These are phyloP conservation scores for Kodamaea plutei DNA, from an alignment of 1,139 yeast species.

Conservation along the genomic window DNA sequence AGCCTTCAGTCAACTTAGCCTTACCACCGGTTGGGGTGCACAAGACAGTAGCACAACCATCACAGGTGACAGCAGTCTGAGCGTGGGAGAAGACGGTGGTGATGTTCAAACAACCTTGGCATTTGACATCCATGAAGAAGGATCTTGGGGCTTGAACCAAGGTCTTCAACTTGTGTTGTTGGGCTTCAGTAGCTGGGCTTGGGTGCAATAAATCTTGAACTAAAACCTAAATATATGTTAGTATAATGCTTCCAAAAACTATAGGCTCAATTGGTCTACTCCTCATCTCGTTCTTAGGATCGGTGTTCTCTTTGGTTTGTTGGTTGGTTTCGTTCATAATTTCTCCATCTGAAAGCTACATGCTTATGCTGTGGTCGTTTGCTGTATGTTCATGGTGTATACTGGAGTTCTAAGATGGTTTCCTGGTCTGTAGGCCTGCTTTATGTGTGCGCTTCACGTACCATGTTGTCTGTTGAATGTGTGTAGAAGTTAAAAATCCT, in stretches of 20 bases:
- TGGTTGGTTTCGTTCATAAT: too few relatives aligned
- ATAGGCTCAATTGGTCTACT: too few relatives aligned
- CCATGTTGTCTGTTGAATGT: conserved; percentile 12
- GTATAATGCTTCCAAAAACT: conserved; percentile 11
- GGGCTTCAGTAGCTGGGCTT: conserved; percentile 91
- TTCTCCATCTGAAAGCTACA: too few relatives aligned
- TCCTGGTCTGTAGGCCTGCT: not conserved
- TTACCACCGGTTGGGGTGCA: conserved; percentile 99
- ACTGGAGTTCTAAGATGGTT: too few relatives aligned
- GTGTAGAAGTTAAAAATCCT: conserved; percentile 9
- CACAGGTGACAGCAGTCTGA: conserved; percentile 99
- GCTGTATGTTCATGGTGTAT: too few relatives aligned
- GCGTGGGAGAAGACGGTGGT: conserved; percentile 99
- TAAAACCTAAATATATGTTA: conserved; percentile 23
- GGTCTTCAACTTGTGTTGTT: conserved; percentile 95
- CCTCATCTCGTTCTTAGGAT: too few relatives aligned
- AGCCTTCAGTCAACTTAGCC: conserved; percentile 98
- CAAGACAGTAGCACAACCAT: conserved; percentile 95
- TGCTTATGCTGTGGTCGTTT: too few relatives aligned
- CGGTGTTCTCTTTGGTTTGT: too few relatives aligned
- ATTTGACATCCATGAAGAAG: conserved; percentile 98
- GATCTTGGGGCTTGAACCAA: conserved; percentile 98
- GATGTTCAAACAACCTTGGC: conserved; percentile 98
- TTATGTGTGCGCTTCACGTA: conserved; percentile 5
- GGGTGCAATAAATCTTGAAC: conserved; percentile 71